phyloP scores from a whole-genome alignment of 192 early-diverging fungal species.

The Coemansia sp. region DNA sequence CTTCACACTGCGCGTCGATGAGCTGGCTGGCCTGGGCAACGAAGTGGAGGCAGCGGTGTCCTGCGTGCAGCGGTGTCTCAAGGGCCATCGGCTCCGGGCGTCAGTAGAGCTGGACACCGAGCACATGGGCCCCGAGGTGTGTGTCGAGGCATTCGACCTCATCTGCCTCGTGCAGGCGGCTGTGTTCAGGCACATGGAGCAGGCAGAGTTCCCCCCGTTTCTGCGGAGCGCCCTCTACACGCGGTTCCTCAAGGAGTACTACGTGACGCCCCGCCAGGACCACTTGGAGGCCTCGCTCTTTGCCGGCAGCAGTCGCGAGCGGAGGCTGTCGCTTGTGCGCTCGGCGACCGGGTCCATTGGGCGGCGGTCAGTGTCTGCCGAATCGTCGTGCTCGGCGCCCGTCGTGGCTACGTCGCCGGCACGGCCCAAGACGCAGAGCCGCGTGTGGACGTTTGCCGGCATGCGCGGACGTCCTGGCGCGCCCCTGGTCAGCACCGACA shows the following conservation, averaged over 20 bases:
- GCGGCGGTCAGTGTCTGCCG: conserved; percentile 15
- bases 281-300: conserved; percentile 34
- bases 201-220: conserved; percentile 60
- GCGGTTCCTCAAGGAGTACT: conserved; percentile 59
- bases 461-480: conserved; percentile 13
- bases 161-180: conserved; percentile 57
- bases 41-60: conserved; percentile 29
- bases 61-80: conserved; percentile 38
- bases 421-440: not conserved
- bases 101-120: conserved; percentile 21
- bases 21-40: conserved; percentile 28
- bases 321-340: conserved; percentile 19
- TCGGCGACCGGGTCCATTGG: conserved; percentile 14
- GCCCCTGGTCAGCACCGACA: conserved; percentile 26
- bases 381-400: conserved; percentile 2
- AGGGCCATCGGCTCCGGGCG: conserved; percentile 14
- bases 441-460: conserved; percentile 24
- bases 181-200: conserved; percentile 64
- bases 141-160: conserved; percentile 34
- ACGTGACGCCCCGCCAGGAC: conserved; percentile 40
- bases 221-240: conserved; percentile 62
- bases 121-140: conserved; percentile 10
- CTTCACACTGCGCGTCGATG: conserved; percentile 52
- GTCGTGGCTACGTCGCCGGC: not conserved
- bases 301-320: not conserved